These are phyloP conservation scores for Penicillium waksmanii DNA, from an alignment of 495 filamentous ascomycete genomes.

Conservation along the genomic window DNA sequence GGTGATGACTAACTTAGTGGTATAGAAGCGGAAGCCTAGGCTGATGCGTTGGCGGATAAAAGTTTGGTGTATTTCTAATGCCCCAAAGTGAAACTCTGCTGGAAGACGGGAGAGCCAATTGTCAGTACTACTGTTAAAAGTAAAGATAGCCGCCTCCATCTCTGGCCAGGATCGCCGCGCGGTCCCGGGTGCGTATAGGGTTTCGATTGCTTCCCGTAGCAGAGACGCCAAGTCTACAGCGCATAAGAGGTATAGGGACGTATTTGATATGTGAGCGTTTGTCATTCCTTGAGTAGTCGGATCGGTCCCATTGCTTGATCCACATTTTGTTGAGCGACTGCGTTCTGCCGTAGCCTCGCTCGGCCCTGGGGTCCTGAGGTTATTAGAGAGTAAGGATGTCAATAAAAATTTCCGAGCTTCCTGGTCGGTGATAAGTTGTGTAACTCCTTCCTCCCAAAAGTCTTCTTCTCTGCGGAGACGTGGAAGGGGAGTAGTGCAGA, in stretches of 20 bases:
- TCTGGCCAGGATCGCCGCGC: slow-evolving; percentile 26
- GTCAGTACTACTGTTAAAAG: slow-evolving; percentile 25
- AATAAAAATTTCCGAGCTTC: slow-evolving; percentile 29
- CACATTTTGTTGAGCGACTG: neutral
- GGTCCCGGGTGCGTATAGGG: slow-evolving; percentile 27
- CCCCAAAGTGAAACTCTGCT: slow-evolving; percentile 32
- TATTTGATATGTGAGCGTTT: slow-evolving; percentile 20
- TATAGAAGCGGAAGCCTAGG: slow-evolving; percentile 59
- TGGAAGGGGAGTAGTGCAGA: slow-evolving; percentile 59
- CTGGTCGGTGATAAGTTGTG: slow-evolving; percentile 36
- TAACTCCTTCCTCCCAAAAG: slow-evolving; percentile 33
- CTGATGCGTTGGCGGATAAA: slow-evolving; percentile 36
- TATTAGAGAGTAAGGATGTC: slow-evolving; percentile 18
- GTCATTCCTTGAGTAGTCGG: neutral
- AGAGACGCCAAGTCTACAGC: slow-evolving; percentile 30
- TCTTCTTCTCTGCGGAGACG: slow-evolving; percentile 57
- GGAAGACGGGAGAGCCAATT: slow-evolving; percentile 31
- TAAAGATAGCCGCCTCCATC: slow-evolving; percentile 24
- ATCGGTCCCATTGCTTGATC: slow-evolving; percentile 10
- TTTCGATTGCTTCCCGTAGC: slow-evolving; percentile 27
- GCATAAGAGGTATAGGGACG: slow-evolving; percentile 29
- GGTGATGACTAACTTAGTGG: slow-evolving; percentile 56
- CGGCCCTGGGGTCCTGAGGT: slow-evolving; percentile 3
- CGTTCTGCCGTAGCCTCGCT: slow-evolving; percentile 1
- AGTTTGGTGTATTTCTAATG: slow-evolving; percentile 24